Percentiles rank a stretch among this genome's conserved stretches.
phyloP scores from a whole-genome alignment of 1,284 basidiomycete genomes.

The Puccinia hordei region DNA sequence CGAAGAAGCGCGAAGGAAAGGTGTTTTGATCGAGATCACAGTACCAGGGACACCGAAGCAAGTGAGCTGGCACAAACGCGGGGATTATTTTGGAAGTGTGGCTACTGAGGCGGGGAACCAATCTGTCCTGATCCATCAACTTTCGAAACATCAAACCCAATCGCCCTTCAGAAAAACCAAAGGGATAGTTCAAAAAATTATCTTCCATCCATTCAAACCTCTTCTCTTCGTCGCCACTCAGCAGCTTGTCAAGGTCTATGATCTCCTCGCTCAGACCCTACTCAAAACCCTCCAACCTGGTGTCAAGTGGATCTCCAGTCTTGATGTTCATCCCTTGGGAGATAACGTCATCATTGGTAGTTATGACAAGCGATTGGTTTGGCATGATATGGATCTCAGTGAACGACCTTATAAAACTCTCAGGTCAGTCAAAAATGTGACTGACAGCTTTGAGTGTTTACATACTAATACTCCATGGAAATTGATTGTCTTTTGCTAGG shows the following conservation, averaged over 20 bases:
- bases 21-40: conserved; percentile 63
- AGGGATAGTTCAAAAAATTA: conserved; percentile 83
- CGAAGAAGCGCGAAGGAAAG: conserved; percentile 62
- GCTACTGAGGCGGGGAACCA: conserved; percentile 66
- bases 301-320: conserved; percentile 91
- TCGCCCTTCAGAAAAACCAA: conserved; percentile 94
- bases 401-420: conserved; percentile 95
- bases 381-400: conserved; percentile 97
- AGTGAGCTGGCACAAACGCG: conserved; percentile 87
- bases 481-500: conserved; percentile 62
- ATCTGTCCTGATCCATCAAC: conserved; percentile 89
- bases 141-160: conserved; percentile 89
- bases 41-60: conserved; percentile 78
- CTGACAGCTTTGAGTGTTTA: not conserved
- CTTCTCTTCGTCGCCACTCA: conserved; percentile 99
- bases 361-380: conserved; percentile 95
- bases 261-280: conserved; percentile 87
- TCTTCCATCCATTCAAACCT: conserved; percentile 92
- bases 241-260: conserved; percentile 92
- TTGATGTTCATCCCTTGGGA: conserved; percentile 93
- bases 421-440: conserved; percentile 63
- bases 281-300: conserved; percentile 90
- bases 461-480: not conserved
- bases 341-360: conserved; percentile 96
- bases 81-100: conserved; percentile 94